Percentiles rank a stretch among this genome's conserved stretches.
Evolutionary conservation across 2,329 filamentous ascomycete genomes (phyloP).

Genomic region (Cladophialophora chaetospira): DNA sequence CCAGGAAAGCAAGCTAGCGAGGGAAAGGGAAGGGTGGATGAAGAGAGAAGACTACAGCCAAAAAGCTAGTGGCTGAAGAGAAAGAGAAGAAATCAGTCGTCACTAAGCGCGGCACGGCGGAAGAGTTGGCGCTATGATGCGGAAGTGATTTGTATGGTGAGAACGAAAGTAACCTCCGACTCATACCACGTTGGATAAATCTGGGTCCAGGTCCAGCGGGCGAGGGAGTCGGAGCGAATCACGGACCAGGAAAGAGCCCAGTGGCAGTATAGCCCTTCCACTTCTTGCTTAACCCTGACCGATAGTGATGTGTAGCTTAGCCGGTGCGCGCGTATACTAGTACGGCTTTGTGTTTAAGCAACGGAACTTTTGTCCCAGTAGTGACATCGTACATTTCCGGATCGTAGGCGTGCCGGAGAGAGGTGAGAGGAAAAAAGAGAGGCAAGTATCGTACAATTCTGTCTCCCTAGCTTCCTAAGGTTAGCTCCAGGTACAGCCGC

Average conservation of each 20-base stretch:
- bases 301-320: too few species aligned
- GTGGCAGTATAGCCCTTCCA: background rate
- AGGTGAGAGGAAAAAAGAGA: background rate
- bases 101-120: conserved; percentile 16
- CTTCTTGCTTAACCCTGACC: too few species aligned
- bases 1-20: background rate
- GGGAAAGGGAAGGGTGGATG: conserved; percentile 1
- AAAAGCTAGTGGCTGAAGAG: background rate
- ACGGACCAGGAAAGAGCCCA: background rate
- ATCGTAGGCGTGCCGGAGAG: background rate
- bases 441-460: background rate
- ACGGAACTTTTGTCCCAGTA: background rate
- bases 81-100: conserved; percentile 8
- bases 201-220: background rate
- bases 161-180: conserved; percentile 12
- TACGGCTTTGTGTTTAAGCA: background rate
- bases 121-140: conserved; percentile 2
- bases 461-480: conserved; percentile 18
- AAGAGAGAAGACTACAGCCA: background rate
- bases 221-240: background rate
- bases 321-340: background rate
- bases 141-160: conserved; percentile 1
- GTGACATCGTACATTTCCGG: too few species aligned
- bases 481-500: background rate
- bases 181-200: background rate